Base-by-base conservation (phyloP, 2,329 filamentous ascomycete genomes). In the Rhytidhysteron rufulum region DNA sequence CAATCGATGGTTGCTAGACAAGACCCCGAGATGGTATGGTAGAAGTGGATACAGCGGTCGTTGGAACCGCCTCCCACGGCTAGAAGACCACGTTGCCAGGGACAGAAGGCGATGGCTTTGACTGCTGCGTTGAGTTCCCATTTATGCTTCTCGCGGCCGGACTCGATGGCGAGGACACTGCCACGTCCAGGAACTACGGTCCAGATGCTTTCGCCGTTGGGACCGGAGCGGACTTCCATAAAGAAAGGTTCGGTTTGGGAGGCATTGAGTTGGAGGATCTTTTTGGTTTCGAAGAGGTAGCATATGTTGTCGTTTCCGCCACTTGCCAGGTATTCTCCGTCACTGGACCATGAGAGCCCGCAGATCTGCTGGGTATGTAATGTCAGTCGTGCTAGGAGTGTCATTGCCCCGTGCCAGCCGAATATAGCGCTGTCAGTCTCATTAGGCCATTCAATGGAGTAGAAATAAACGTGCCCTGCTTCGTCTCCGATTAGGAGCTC, bases 41-140 rank as follows among this genome's bases (percentile, higher is more conserved):
- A 96, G 70, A 98, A 98, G 67, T 95, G 90, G 42, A 98, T 95
- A 62, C 88, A 88, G 54, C 88, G 88, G 68, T 98, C 91, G 56
- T 94, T 95, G 33, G 87, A 91, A 18, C 93, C 93, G 29, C 93
- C 91, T 3, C 93, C 89, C 1, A 91, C 94, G 11, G 93, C 93
- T 29, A 98, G 68, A 4, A 98, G 75, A 3, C 85, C 86, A 18
- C 86, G 80, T 41, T 91, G 86, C 91, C 90, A 98, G 0, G 93
- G 91, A 48, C 91, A 95, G 66, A 97, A 97, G 2, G 93, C 89
- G 52, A 97, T 93, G 22, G 93, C 93, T 66, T 98, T 98, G 50
- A 97, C 86, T 2, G 93, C 93, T 1, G 91, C 91, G 19, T 80
- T 80, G 61, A 98, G 88, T 9, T 73, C 65, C 79, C 88, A 93